Evolutionary conservation across 345 rosid genomes (phyloP).

Genomic region (Camelina hispida): DNA sequence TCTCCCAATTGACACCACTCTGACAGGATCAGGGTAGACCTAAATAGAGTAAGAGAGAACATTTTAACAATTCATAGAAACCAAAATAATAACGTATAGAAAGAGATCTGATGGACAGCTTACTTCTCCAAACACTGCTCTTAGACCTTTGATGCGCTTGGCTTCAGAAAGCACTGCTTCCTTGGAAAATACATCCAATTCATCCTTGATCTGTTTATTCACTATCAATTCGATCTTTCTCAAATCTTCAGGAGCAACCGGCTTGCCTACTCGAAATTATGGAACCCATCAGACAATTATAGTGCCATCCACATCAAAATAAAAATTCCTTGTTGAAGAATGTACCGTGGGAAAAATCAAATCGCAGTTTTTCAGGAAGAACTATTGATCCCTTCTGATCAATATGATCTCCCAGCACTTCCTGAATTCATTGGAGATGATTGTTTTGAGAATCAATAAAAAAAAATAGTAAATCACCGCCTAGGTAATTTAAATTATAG

Average conservation of each 20-base stretch:
- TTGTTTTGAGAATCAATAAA: constrained; percentile 7
- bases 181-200: constrained; percentile 81
- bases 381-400: constrained; percentile 99
- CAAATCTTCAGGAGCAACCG: constrained; percentile 76
- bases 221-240: constrained; percentile 87
- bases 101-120: constrained; percentile 37
- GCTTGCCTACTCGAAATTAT: constrained; percentile 62
- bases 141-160: constrained; percentile 72
- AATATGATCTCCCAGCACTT: constrained; percentile 92
- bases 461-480: not conserved
- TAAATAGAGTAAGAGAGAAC: constrained; percentile 36
- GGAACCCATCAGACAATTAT: constrained; percentile 12
- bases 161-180: constrained; percentile 84
- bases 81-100: constrained; percentile 17
- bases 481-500: not conserved
- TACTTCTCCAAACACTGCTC: constrained; percentile 99
- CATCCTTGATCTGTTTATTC: constrained; percentile 83
- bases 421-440: constrained; percentile 52
- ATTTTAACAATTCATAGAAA: constrained; percentile 7
- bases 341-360: constrained; percentile 97
- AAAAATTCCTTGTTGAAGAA: constrained; percentile 18
- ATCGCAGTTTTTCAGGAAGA: constrained; percentile 95
- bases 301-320: constrained; percentile 23
- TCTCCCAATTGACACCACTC: constrained; percentile 87
- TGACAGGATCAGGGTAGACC: constrained; percentile 97